phyloP scores from a whole-genome alignment of 768 basidiomycete genomes.

The Sistotremastrum niveocremeum region DNA sequence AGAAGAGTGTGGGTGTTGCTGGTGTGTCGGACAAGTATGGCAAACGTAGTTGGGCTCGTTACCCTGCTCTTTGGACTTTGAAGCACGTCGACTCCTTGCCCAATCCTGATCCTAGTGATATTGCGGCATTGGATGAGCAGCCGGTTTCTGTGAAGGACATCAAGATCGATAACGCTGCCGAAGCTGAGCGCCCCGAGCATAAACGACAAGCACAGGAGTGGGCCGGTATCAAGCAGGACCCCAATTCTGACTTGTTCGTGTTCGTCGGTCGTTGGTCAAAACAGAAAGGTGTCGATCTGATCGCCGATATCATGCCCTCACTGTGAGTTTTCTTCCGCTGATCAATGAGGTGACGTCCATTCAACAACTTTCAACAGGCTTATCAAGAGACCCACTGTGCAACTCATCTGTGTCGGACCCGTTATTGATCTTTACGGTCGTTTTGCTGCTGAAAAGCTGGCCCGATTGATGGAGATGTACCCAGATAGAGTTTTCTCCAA shows the following conservation, averaged over 20 bases:
- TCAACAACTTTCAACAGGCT: constrained; percentile 30
- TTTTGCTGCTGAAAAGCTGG: constrained; percentile 89
- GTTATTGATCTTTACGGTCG: constrained; percentile 93
- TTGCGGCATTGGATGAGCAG: constrained; percentile 78
- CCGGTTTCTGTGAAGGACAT: constrained; percentile 61
- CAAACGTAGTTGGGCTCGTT: constrained; percentile 92
- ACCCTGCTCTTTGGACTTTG: constrained; percentile 91
- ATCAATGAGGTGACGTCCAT: not conserved
- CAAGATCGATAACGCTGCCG: constrained; percentile 64
- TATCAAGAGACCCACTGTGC: constrained; percentile 75
- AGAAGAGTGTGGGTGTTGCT: constrained; percentile 87
- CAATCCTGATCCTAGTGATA: constrained; percentile 91
- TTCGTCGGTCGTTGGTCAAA: constrained; percentile 98
- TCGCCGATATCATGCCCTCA: constrained; percentile 89
- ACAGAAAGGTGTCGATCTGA: constrained; percentile 95
- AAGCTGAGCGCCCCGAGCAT: constrained; percentile 79
- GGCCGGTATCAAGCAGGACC: constrained; percentile 88
- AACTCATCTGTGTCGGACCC: constrained; percentile 81
- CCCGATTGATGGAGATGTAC: constrained; percentile 87
- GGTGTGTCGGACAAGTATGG: constrained; percentile 98
- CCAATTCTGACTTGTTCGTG: constrained; percentile 81
- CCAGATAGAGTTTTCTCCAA: constrained; percentile 93
- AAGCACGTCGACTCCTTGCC: constrained; percentile 92
- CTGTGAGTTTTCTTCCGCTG: constrained; percentile 35
- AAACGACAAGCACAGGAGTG: constrained; percentile 93